phyloP scores from a whole-genome alignment of 2,329 filamentous ascomycete genomes.

The Diaporthe velutina region DNA sequence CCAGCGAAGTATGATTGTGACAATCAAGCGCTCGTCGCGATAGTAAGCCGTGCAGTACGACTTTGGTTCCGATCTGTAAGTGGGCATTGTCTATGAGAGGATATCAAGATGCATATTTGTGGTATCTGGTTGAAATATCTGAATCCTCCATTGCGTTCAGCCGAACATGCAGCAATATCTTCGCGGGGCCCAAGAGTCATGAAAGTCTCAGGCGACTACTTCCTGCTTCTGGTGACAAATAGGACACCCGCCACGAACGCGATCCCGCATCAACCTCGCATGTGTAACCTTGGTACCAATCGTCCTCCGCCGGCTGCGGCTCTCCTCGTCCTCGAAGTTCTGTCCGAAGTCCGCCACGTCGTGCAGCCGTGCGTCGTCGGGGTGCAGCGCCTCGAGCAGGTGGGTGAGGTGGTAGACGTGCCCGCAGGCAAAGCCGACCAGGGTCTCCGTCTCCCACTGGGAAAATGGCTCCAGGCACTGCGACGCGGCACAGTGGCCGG shows the following conservation, averaged over 20 bases:
- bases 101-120: constrained; percentile 26
- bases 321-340: constrained; percentile 57
- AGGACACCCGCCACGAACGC: constrained; percentile 75
- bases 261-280: constrained; percentile 81
- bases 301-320: constrained; percentile 65
- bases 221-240: constrained; percentile 60
- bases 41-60: background rate
- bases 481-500: constrained; percentile 68
- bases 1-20: too few species aligned
- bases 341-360: constrained; percentile 61
- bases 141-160: background rate
- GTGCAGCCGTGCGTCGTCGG: constrained; percentile 52
- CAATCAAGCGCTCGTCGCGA: background rate
- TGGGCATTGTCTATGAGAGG: background rate
- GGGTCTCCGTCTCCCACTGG: constrained; percentile 75
- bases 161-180: background rate
- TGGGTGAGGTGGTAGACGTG: constrained; percentile 86
- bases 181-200: background rate
- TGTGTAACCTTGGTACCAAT: constrained; percentile 91
- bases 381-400: constrained; percentile 68
- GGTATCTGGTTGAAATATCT: constrained; percentile 29
- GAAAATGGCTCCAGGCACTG: constrained; percentile 68
- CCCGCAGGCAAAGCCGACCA: constrained; percentile 85
- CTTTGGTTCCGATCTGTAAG: background rate
- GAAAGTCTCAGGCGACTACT: constrained; percentile 34